Base-by-base conservation (phyloP, 352 stramenopile species). In the Pythium sp. region DNA sequence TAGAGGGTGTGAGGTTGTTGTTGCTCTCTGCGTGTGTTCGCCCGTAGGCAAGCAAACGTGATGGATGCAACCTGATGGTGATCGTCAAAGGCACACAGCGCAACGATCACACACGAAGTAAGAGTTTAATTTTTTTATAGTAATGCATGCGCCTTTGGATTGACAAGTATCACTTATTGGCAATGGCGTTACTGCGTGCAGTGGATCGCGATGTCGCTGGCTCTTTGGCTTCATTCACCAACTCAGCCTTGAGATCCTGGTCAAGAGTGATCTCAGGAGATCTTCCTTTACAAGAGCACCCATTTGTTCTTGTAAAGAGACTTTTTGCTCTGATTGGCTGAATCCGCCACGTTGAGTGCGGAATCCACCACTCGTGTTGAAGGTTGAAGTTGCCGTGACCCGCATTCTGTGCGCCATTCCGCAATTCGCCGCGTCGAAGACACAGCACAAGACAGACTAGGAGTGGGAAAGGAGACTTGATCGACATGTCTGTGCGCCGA, bases 401-500 rank as follows among this genome's bases (percentile, higher is more conserved):
- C 43, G 43, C 60, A 65, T 65, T 65, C 60, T 56, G 43, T 20
- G 11, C 24, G 2, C 14, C 49, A 71, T 49, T 43, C 49, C 58
- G 49, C 58, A 66, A 43, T 67, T 71, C 38, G 15, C 36, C 43
- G 20, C 38, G 54, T 26, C 11, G 55, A 62, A 55, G 26, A 22
- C 38, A 38, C 4, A 15, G 12, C 38, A 3, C 3, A 55, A 54
- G 12, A 26, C n/a, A 28, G 46, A 49, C 8, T 0, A n/a, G 34
- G 41, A 32, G 24, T 9, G 20, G 5, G 38, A 36, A 28, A 24
- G 20, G 43, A 58, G 54, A 41, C n/a, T 34, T 1, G 20, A 26
- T 26, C 49, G 18, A 46, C 34, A 93, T 93, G 85, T 76, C 81
- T 20, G 72, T 92, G 60, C 85, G 77, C 36, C 75, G 79, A 53